These are phyloP conservation scores for Juglanconis juglandina DNA, from an alignment of 2,329 filamentous ascomycete species.

Conservation along the genomic window DNA sequence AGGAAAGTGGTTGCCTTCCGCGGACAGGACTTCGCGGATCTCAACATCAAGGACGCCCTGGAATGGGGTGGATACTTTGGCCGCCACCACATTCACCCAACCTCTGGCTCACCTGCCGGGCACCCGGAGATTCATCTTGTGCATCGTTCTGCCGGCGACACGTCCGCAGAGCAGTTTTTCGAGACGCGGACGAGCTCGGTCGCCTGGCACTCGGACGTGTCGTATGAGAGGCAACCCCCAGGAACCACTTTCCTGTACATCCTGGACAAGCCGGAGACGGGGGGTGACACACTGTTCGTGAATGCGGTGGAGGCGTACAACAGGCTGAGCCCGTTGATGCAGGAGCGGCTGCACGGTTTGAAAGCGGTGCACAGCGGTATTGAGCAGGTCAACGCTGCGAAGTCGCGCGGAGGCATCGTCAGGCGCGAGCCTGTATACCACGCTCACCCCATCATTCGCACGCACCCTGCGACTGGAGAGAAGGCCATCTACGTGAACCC, in stretches of 20 bases:
- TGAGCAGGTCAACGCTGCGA: slow-evolving; percentile 72
- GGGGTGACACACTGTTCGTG: slow-evolving; percentile 81
- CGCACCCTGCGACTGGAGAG: slow-evolving; percentile 78
- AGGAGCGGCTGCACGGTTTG: slow-evolving; percentile 75
- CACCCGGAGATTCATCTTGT: slow-evolving; percentile 69
- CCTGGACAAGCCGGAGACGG: slow-evolving; percentile 74
- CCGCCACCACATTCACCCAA: slow-evolving; percentile 69
- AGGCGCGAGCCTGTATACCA: slow-evolving; percentile 72
- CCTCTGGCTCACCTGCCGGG: slow-evolving; percentile 65
- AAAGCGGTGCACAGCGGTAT: slow-evolving; percentile 76
- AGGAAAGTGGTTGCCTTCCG: slow-evolving; percentile 70
- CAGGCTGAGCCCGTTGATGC: slow-evolving; percentile 74
- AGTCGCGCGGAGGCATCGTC: slow-evolving; percentile 65
- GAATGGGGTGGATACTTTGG: slow-evolving; percentile 59
- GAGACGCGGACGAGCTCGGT: slow-evolving; percentile 70
- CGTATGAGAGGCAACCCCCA: slow-evolving; percentile 83
- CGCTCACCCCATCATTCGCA: slow-evolving; percentile 74
- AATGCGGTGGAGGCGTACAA: slow-evolving; percentile 79
- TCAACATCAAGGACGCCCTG: slow-evolving; percentile 62
- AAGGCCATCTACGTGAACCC: slow-evolving; percentile 82
- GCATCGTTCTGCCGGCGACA: slow-evolving; percentile 66
- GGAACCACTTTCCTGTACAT: slow-evolving; percentile 87
- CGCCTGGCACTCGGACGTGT: slow-evolving; percentile 86
- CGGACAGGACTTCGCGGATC: slow-evolving; percentile 62
- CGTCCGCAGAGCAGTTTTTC: slow-evolving; percentile 57